These are phyloP conservation scores for Calocybe gambosa DNA, from an alignment of 1,284 basidiomycete genomes.

Conservation along the genomic window DNA sequence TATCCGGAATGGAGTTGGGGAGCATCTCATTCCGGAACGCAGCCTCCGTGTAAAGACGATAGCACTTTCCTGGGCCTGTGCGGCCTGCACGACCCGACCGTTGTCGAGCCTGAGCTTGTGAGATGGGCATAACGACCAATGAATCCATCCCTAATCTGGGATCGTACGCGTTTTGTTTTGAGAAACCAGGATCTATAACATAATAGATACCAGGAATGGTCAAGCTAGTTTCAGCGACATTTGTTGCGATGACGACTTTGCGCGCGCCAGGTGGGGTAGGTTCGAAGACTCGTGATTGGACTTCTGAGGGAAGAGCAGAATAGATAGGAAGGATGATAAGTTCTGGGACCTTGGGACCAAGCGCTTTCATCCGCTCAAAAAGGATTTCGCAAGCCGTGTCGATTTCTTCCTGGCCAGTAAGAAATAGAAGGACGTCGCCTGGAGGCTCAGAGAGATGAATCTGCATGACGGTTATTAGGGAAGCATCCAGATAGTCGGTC, in stretches of 20 bases:
- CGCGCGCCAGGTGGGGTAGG: conserved; percentile 94
- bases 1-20: conserved; percentile 96
- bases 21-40: conserved; percentile 99
- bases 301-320: conserved; percentile 95
- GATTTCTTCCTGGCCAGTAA: conserved; percentile 98
- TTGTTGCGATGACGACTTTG: conserved; percentile 97
- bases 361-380: conserved; percentile 96
- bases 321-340: conserved; percentile 96
- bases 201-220: conserved; percentile 99
- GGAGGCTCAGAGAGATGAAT: conserved; percentile 98
- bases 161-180: conserved; percentile 99
- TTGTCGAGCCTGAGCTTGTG: conserved; percentile 96
- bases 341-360: conserved; percentile 96
- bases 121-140: conserved; percentile 98
- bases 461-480: conserved; percentile 98
- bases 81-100: conserved; percentile 94
- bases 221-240: conserved; percentile 97
- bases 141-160: conserved; percentile 98
- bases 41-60: conserved; percentile 95
- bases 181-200: conserved; percentile 97
- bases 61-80: conserved; percentile 98
- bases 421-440: conserved; percentile 93
- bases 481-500: conserved; percentile 96
- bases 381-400: conserved; percentile 97
- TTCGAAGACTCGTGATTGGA: conserved; percentile 97